A percentile compares a stretch with the other conserved stretches of the same genome.
Conservation (phyloP, 257 asterid genomes). For the Paraleonurus japonicus region DNA sequence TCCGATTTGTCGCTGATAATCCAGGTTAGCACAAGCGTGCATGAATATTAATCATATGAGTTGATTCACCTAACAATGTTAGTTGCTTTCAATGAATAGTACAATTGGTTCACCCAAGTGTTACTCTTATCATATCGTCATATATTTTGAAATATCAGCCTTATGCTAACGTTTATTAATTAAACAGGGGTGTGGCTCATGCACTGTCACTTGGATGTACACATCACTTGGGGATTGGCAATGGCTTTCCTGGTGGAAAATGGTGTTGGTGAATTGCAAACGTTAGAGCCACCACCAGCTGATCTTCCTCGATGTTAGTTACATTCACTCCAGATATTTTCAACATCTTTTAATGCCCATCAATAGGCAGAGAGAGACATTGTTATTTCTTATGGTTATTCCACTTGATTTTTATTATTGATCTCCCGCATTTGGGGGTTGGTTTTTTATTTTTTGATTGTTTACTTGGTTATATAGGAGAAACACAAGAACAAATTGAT, state of each 20-base stretch:
- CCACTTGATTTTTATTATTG: not conserved
- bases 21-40: constrained; percentile 58
- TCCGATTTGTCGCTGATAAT: constrained; percentile 89
- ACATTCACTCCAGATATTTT: not conserved
- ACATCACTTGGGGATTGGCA: constrained; percentile 80
- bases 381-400: constrained; percentile 5
- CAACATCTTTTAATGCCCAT: not conserved
- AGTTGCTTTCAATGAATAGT: too few relatives aligned
- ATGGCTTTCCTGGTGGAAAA: constrained; percentile 75
- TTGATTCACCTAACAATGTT: too few relatives aligned
- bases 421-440: constrained; percentile 29
- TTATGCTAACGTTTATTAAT: not conserved
- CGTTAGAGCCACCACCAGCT: constrained; percentile 59
- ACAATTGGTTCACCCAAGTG: too few relatives aligned
- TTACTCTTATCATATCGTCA: not conserved
- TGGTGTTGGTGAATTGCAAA: constrained; percentile 58
- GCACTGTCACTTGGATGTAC: constrained; percentile 96
- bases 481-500: not conserved
- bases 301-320: constrained; percentile 66
- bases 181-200: constrained; percentile 73
- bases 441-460: not conserved
- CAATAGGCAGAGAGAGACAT: constrained; percentile 23
- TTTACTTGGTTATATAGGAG: not conserved
- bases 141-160: not conserved
- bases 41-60: not conserved